Evolutionary conservation across 169 alveolate genomes (phyloP), one percentile per base, ranked within the genome.

Genomic region (Eimeria necatrix): DNA sequence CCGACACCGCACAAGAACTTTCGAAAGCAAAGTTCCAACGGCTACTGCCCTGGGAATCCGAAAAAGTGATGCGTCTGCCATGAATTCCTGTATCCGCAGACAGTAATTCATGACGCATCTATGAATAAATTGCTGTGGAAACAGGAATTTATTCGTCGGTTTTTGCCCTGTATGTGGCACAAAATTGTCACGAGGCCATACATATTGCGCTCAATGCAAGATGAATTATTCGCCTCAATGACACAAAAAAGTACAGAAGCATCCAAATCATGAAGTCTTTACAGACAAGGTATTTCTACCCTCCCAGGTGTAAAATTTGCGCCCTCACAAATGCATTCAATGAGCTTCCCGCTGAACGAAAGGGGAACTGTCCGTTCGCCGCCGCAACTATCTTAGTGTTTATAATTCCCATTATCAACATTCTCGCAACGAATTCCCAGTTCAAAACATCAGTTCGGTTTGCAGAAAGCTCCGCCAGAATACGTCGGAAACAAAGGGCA

Each of bases 181-280:
- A 53, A 52, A 51, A 24, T 53, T 32, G 91, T 59, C 91, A 59
- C 46, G 49, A 10, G 76, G 78, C 91, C 18, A 46, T 51, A 46
- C 91, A 20, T 16, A 24, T 20, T 84, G 76, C 22, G 52, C 71
- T 60, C 20, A 22, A 80, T 22, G 52, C 73, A 84, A 84, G 76
- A 32, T 56, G 46, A n/a, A 81, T 53, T 51, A 56, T 74, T 49
- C 52, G 91, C 91, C 91, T 59, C 78, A 48, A 53, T 59, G 80
- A 84, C 91, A 68, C 91, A 84, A 59, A 59, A 84, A 84, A 84
- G 78, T 84, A 59, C 59, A 24, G 85, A 32, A 74, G 16, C 61
- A 46, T 53, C 61, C 85, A 74, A 53, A 74, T 5, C 20, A 59
- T 46, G 6, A 18, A 74, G 61, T 48, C 85, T 18, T 46, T 16